Evolutionary conservation across 768 basidiomycete species (phyloP).

Genomic region (Lentinula lateritia): DNA sequence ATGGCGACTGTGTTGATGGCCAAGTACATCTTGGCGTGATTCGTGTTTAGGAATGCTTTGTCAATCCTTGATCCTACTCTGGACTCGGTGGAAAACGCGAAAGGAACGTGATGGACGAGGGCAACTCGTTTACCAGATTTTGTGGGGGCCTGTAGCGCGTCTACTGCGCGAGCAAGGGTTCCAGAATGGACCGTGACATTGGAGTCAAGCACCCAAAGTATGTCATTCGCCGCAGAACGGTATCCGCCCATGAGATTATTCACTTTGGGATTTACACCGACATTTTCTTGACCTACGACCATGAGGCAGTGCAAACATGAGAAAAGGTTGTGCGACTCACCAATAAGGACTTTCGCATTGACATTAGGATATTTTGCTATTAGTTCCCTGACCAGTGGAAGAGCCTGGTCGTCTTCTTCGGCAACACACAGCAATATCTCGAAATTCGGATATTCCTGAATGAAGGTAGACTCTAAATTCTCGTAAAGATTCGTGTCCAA

Average conservation of each 20-base stretch:
- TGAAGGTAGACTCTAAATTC: slow-evolving; percentile 91
- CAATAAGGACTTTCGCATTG: slow-evolving; percentile 67
- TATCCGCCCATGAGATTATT: slow-evolving; percentile 93
- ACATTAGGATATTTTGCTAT: slow-evolving; percentile 75
- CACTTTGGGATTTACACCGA: slow-evolving; percentile 95
- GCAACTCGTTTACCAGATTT: slow-evolving; percentile 52
- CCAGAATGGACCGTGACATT: slow-evolving; percentile 76
- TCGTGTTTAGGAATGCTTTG: slow-evolving; percentile 93
- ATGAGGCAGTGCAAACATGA: not conserved
- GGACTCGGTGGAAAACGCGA: slow-evolving; percentile 68
- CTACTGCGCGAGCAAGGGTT: slow-evolving; percentile 81
- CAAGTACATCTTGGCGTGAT: slow-evolving; percentile 97
- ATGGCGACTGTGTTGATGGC: slow-evolving; percentile 86
- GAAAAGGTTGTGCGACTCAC: slow-evolving; percentile 33
- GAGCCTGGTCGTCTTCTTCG: slow-evolving; percentile 82
- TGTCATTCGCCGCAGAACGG: slow-evolving; percentile 73
- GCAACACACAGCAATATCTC: slow-evolving; percentile 91
- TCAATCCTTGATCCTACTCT: slow-evolving; percentile 81
- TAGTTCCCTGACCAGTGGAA: slow-evolving; percentile 76
- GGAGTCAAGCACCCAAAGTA: slow-evolving; percentile 97
- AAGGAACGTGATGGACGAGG: slow-evolving; percentile 94
- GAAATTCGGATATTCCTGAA: slow-evolving; percentile 85
- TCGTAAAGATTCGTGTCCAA: slow-evolving; percentile 94
- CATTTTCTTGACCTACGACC: slow-evolving; percentile 63
- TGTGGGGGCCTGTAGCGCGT: slow-evolving; percentile 50